Base-by-base conservation (phyloP, 140 eudicot genomes). In the Cichorium intybus region DNA sequence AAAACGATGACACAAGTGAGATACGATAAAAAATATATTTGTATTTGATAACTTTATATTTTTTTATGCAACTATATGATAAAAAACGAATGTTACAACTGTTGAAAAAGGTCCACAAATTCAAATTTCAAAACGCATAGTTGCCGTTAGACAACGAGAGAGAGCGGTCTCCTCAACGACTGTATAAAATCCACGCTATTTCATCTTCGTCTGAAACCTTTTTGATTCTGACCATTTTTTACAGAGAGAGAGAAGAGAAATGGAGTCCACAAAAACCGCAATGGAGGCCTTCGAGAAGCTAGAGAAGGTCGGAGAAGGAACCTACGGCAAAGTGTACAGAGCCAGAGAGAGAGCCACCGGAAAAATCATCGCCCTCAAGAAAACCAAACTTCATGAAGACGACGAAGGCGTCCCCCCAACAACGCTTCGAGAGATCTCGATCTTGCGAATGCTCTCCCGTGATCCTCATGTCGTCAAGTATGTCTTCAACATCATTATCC, bases 371-470 rank as follows among this genome's bases (percentile, higher is more conserved):
- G 96, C 97, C 3, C 73, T 87, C 41, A 84, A 84, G 79, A 90
- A 90, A 56, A 87, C 95, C n/a, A 73, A 79, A 22, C 91, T 90
- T 49, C 86, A 77, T 34, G 97, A 90, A 69, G 97, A 87, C 55
- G 90, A 85, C 0, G 91, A 90, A 80, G 97, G 97, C 0, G 97
- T 90, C 15, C 97, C 97, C 5, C 95, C 96, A 15, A 90, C 96
- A 15, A 90, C 97, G 17, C 96, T 90, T 46, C 95, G 97, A 5
- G 97, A 90, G 73, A 77, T 90, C 72, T 90, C 97, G 5, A 55
- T 90, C 45, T 73, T 90, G 16, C 77, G 97, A 8, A 90, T 90
- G 97, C 82, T 90, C 24, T 90, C 97, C 6, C 65, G 95, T 10
- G 97, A 87, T 63, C 97, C 96, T 57, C 94, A 90, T 41, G 55